A percentile compares a stretch with the other conserved stretches of the same genome.
phyloP scores from a whole-genome alignment of 192 early-diverging fungal species.

The Phlyctochytrium planicorne region DNA sequence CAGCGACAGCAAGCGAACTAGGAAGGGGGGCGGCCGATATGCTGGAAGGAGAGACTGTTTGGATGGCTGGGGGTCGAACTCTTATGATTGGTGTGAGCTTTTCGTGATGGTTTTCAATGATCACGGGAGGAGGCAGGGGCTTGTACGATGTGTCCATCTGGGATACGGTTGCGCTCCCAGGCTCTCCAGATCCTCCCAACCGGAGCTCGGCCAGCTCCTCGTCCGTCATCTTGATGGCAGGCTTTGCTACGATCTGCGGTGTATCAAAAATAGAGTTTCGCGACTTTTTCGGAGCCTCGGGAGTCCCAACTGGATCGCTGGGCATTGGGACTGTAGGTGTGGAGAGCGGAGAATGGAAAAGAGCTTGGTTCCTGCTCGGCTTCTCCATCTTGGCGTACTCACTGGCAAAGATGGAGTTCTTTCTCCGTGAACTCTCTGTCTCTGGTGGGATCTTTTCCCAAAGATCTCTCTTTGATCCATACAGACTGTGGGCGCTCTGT shows the following conservation, averaged over 20 bases:
- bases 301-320: background rate
- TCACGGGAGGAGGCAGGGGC: background rate
- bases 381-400: background rate
- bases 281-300: background rate
- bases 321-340: background rate
- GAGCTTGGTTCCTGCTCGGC: background rate
- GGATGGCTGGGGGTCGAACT: conserved; percentile 2
- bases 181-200: conserved; percentile 15
- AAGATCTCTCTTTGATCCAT: conserved; percentile 22
- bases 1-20: background rate
- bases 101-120: background rate
- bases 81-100: background rate
- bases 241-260: conserved; percentile 35
- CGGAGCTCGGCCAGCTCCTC: conserved; percentile 32
- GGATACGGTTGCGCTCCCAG: background rate
- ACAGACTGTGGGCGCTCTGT: background rate
- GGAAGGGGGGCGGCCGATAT: background rate
- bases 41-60: conserved; percentile 7
- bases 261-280: conserved; percentile 44
- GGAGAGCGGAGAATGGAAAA: background rate
- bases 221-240: conserved; percentile 36
- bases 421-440: background rate
- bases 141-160: background rate
- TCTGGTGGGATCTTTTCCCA: conserved; percentile 15
- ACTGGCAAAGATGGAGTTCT: background rate